Conservation (phyloP, 2,329 filamentous ascomycete species). For the Phaeosphaeriaceae sp. region DNA sequence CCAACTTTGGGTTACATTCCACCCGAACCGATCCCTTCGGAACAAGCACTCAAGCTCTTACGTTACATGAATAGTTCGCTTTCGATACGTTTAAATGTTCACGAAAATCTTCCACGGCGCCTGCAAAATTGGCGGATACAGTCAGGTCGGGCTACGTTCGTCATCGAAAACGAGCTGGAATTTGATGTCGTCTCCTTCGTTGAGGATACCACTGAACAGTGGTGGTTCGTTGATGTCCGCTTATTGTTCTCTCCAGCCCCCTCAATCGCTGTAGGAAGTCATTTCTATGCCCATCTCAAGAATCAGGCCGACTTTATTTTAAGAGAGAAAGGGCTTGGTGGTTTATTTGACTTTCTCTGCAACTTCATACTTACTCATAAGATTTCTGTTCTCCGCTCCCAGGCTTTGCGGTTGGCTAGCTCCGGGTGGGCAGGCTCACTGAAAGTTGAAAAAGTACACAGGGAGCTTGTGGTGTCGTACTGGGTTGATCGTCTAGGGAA, state of each 20-base stretch:
- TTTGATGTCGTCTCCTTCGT: conserved; percentile 90
- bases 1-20: conserved; percentile 83
- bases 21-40: conserved; percentile 71
- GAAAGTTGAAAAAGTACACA: conserved; percentile 78
- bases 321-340: conserved; percentile 71
- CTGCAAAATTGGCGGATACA: conserved; percentile 79
- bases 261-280: conserved; percentile 61
- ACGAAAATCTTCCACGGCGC: conserved; percentile 80
- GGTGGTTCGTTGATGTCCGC: conserved; percentile 92
- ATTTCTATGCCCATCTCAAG: conserved; percentile 71
- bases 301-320: conserved; percentile 74
- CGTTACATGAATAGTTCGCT: conserved; percentile 84
- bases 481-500: conserved; percentile 74
- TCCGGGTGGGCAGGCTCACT: conserved; percentile 80
- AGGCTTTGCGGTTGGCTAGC: conserved; percentile 73
- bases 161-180: conserved; percentile 83
- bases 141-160: conserved; percentile 90
- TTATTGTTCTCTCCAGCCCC: conserved; percentile 78
- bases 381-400: conserved; percentile 78
- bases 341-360: conserved; percentile 86
- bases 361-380: conserved; percentile 90
- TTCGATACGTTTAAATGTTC: conserved; percentile 80
- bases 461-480: conserved; percentile 87
- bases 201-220: conserved; percentile 81
- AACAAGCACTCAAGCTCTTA: conserved; percentile 75